phyloP scores from a whole-genome alignment of 768 basidiomycete genomes.

The Psilocybe sp. region DNA sequence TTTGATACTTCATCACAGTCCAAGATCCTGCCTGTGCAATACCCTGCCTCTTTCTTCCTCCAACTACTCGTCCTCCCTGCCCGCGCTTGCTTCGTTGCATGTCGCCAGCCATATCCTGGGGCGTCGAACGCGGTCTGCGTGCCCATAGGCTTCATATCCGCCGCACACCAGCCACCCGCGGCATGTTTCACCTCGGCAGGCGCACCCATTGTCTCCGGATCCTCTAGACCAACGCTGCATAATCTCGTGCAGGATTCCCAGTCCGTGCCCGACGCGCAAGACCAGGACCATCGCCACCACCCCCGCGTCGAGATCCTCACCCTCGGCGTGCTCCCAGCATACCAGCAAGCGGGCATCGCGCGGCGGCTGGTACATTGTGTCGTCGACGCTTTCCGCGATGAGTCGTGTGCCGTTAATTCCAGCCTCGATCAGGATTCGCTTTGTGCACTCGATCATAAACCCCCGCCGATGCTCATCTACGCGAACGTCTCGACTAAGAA shows the following conservation, averaged over 20 bases:
- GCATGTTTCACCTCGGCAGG: slow-evolving; percentile 13
- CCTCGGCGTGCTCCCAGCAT: slow-evolving; percentile 46
- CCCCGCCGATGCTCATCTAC: slow-evolving; percentile 27
- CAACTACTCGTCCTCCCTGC: slow-evolving; percentile 42
- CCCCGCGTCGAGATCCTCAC: slow-evolving; percentile 48
- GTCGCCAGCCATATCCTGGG: slow-evolving; percentile 20
- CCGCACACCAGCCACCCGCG: slow-evolving; percentile 28
- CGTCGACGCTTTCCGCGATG: slow-evolving; percentile 22
- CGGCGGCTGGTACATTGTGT: slow-evolving; percentile 37
- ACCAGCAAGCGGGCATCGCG: slow-evolving; percentile 41
- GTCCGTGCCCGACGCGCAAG: slow-evolving; percentile 14
- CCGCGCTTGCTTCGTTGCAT: slow-evolving; percentile 40
- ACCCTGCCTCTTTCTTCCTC: slow-evolving; percentile 42
- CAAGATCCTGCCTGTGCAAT: slow-evolving; percentile 34
- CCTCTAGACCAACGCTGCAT: too few relatives aligned
- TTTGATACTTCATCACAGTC: slow-evolving; percentile 22
- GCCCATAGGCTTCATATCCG: slow-evolving; percentile 45
- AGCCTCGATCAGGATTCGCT: too few relatives aligned
- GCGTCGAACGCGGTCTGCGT: neutral
- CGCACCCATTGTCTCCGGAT: neutral
- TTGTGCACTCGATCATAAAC: too few relatives aligned
- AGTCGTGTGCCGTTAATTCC: slow-evolving; percentile 20
- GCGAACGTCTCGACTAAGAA: slow-evolving; percentile 47
- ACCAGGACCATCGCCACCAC: slow-evolving; percentile 15
- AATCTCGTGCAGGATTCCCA: too few relatives aligned